A percentile compares a stretch with the other conserved stretches of the same genome.
phyloP scores from a whole-genome alignment of 768 basidiomycete genomes.

The Rhizopogon rudus region DNA sequence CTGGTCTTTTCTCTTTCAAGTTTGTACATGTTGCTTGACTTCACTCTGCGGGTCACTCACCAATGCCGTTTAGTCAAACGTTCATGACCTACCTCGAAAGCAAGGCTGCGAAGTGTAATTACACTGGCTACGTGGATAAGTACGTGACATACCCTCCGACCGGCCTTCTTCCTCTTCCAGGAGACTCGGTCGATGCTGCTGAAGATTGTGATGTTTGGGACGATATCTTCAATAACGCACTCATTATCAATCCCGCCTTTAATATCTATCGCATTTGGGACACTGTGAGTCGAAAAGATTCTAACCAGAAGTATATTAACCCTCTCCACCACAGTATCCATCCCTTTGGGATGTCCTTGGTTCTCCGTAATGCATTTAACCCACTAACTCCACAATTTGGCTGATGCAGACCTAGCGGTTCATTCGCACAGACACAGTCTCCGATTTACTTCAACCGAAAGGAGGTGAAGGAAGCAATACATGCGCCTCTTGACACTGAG shows the following conservation, averaged over 20 bases:
- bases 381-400: background rate
- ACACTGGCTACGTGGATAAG: slow-evolving; percentile 55
- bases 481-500: slow-evolving; percentile 54
- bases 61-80: slow-evolving; percentile 40
- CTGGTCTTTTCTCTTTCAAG: slow-evolving; percentile 71
- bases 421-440: slow-evolving; percentile 48
- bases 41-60: background rate
- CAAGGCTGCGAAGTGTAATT: slow-evolving; percentile 51
- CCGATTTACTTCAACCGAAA: slow-evolving; percentile 67
- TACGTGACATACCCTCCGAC: slow-evolving; percentile 64
- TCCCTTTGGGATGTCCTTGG: slow-evolving; percentile 77
- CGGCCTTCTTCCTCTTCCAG: slow-evolving; percentile 65
- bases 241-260: slow-evolving; percentile 68
- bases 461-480: slow-evolving; percentile 63
- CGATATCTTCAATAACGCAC: slow-evolving; percentile 54
- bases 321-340: slow-evolving; percentile 36
- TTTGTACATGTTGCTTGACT: slow-evolving; percentile 23
- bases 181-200: slow-evolving; percentile 40
- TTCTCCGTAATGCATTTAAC: slow-evolving; percentile 51
- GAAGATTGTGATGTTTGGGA: slow-evolving; percentile 66
- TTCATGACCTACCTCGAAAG: slow-evolving; percentile 57
- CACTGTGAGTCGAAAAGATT: slow-evolving; percentile 31
- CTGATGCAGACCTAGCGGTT: slow-evolving; percentile 35
- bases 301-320: background rate
- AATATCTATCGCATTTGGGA: slow-evolving; percentile 77